Evolutionary conservation across 2,329 filamentous ascomycete genomes (phyloP), one percentile per base, ranked within the genome.

Genomic region (Hymenoscyphus occultus): DNA sequence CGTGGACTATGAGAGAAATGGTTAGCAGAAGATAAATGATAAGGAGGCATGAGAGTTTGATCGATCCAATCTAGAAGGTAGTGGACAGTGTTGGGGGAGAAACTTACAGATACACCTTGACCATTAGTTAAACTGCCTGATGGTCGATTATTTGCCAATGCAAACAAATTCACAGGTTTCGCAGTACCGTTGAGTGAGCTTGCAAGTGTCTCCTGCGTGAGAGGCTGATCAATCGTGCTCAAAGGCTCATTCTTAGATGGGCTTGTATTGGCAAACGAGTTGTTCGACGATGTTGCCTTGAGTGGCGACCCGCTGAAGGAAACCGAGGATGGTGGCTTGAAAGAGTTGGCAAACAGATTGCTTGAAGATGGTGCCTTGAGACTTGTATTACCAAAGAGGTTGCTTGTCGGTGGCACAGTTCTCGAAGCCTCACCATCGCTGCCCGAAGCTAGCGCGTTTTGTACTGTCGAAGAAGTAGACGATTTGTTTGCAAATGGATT

Each of bases 231-330:
- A 56, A 64, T 51, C 39, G 35, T 62, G 39, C 57, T 61, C 56
- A 70, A 62, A n/a, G 66, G 39, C 32, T 57, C 64, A 54, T 42
- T 62, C 42, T 54, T 40, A 13, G 67, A 48, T 22, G 62, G 22
- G 31, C 54, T 62, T n/a, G 60, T 32, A 19, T 39, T 62, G 9
- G 63, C 65, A 64, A 71, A 69, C 4, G 64, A 19, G 31, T 64
- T 67, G 28, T 45, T 66, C 5, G 56, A 57, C 35, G 54, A 40
- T 19, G 61, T 39, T 57, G 62, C 14, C 65, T 62, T 51, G n/a
- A 12, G 10, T 19, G n/a, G 6, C 10, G n/a, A 19, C 9, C 45
- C 45, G 35, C 35, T 10, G 9, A 35, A 35, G 6, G 10, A 12
- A 6, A 16, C 16, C 13, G 42, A 45, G 14, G 42, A 45, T 45